Percentiles rank a stretch among this genome's conserved stretches.
Conservation (phyloP, 352 stramenopile genomes). For the Phytophthora uliginosa region DNA sequence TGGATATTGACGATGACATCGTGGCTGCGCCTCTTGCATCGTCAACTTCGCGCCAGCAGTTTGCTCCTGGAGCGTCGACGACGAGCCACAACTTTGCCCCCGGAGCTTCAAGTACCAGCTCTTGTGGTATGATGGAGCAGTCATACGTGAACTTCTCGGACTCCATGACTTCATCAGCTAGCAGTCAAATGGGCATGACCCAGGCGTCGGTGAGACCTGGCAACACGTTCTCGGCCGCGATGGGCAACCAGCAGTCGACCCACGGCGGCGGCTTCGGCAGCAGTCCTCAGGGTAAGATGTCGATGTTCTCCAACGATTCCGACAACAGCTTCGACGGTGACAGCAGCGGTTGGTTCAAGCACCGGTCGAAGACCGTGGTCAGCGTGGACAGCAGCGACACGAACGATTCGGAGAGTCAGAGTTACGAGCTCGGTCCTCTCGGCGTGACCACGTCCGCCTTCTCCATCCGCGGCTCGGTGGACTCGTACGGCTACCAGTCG, state of each 20-base stretch:
- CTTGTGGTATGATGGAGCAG: constrained; percentile 35
- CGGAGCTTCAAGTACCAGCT: constrained; percentile 29
- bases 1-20: constrained; percentile 41
- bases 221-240: constrained; percentile 41
- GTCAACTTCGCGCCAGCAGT: constrained; percentile 8
- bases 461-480: constrained; percentile 28
- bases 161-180: constrained; percentile 37
- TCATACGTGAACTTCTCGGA: constrained; percentile 59
- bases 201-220: constrained; percentile 22
- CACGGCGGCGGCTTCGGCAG: constrained; percentile 28
- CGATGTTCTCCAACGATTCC: constrained; percentile 55
- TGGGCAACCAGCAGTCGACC: constrained; percentile 22
- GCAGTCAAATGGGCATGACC: constrained; percentile 25
- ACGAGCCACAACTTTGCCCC: constrained; percentile 17
- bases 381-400: constrained; percentile 38
- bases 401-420: constrained; percentile 29
- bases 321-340: constrained; percentile 49
- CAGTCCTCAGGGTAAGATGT: constrained; percentile 47
- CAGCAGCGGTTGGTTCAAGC: constrained; percentile 55
- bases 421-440: constrained; percentile 36
- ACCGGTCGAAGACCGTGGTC: constrained; percentile 56
- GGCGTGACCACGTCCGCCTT: constrained; percentile 40
- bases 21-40: constrained; percentile 19
- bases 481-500: constrained; percentile 42
- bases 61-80: constrained; percentile 27